Evolutionary conservation across 352 stramenopile species (phyloP), one percentile per base, ranked within the genome.

Genomic region (Globisporangium orthogonon): DNA sequence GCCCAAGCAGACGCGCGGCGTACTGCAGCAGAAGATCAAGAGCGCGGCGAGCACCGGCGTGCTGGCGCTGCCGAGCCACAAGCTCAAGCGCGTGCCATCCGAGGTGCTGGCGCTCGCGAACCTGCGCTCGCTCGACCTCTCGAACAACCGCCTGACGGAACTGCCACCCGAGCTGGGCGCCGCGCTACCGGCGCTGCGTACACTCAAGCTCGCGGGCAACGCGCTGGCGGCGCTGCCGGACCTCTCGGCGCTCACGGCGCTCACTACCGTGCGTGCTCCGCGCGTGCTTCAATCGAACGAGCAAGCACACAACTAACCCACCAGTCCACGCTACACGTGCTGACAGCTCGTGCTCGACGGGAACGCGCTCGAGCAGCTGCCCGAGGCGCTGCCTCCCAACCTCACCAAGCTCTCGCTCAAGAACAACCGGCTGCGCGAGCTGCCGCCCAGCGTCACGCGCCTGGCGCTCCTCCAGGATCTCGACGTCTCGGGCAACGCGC

Each of bases 1-100:
- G 66, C 83, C 85, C 30, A 94, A 91, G 72, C 88, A 76, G 54
- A 86, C 63, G 54, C 80, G 78, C 53, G 75, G 60, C 52, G 77
- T 93, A 31, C 77, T 89, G 67, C 66, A 89, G 53, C 78, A 91
- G 68, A 94, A 94, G 67, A 71, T 94, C 41, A 67, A 80, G 33
- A 68, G 65, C 0, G 85, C 85, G 29, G 66, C 64, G 18, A 55
- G 60, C 45, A 93, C 85, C 31, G 83, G 81, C 47, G 62, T 94
- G 57, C 61, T 94, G 52, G 80, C 85, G 46, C 60, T 94, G 47
- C 67, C 83, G 11, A 66, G 81, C 46, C 74, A 76, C 65, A 94
- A 93, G 67, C 68, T 94, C 43, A 90, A 84, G 64, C 70, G 70
- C 29, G 65, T 94, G n/a, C 85, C 85, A 7, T 43, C 54, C 1